Conservation (phyloP, 2,329 filamentous ascomycete genomes). For the Eurotiales sp. region DNA sequence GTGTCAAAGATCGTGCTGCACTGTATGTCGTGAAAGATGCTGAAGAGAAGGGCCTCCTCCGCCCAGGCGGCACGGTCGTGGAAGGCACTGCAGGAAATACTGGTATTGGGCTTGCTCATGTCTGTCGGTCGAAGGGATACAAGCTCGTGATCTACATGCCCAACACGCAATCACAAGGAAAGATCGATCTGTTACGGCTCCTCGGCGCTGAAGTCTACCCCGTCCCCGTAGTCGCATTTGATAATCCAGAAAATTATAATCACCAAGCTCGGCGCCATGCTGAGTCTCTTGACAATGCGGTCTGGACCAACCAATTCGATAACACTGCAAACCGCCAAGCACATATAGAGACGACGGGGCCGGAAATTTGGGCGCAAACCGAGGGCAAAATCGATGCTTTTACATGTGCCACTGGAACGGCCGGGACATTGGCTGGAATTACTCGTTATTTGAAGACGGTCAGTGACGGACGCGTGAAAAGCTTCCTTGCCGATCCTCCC, state of each 20-base stretch:
- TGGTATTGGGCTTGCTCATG: slow-evolving; percentile 94
- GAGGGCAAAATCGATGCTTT: slow-evolving; percentile 83
- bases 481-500: slow-evolving; percentile 88
- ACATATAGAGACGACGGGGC: slow-evolving; percentile 94
- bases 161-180: slow-evolving; percentile 95
- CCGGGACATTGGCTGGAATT: slow-evolving; percentile 81
- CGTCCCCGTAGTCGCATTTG: slow-evolving; percentile 91
- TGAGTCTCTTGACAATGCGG: slow-evolving; percentile 78
- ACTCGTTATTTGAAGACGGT: slow-evolving; percentile 85
- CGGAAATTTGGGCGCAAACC: slow-evolving; percentile 96
- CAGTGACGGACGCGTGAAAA: slow-evolving; percentile 73
- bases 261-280: slow-evolving; percentile 90
- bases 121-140: slow-evolving; percentile 89
- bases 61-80: slow-evolving; percentile 86
- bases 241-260: slow-evolving; percentile 96
- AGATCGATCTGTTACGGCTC: slow-evolving; percentile 86
- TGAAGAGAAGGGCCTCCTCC: slow-evolving; percentile 78
- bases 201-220: slow-evolving; percentile 94
- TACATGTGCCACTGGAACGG: slow-evolving; percentile 91
- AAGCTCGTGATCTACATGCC: slow-evolving; percentile 99
- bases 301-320: slow-evolving; percentile 99
- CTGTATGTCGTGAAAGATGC: slow-evolving; percentile 92
- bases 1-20: slow-evolving; percentile 92
- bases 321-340: slow-evolving; percentile 91
- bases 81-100: slow-evolving; percentile 98